phyloP scores from a whole-genome alignment of 140 eudicot genomes.

The Oenanthe javanica region DNA sequence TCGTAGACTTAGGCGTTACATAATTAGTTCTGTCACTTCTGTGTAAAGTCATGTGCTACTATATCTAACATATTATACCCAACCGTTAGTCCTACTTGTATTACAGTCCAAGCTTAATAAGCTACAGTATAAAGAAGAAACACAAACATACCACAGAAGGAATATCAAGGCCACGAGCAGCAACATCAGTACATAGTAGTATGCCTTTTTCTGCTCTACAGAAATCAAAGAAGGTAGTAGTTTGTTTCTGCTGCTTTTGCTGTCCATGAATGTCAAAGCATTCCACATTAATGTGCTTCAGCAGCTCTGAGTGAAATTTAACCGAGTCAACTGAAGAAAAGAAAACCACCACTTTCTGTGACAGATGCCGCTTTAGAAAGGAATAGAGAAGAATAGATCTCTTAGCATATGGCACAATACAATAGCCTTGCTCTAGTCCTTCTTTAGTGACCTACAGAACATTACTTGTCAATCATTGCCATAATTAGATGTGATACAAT shows the following conservation, averaged over 20 bases:
- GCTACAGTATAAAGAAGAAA: background rate
- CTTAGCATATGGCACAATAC: conserved; percentile 72
- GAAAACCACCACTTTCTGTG: conserved; percentile 95
- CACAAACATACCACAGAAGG: conserved; percentile 78
- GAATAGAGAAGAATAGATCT: conserved; percentile 80
- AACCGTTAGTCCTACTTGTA: background rate
- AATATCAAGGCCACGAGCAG: conserved; percentile 99
- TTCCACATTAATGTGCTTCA: conserved; percentile 53
- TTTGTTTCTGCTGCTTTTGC: conserved; percentile 78
- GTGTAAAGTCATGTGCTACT: background rate
- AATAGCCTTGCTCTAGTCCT: conserved; percentile 94
- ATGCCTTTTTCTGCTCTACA: conserved; percentile 87
- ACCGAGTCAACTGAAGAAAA: conserved; percentile 97
- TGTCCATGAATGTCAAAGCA: conserved; percentile 86
- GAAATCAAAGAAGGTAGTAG: conserved; percentile 72
- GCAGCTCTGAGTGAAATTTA: conserved; percentile 72
- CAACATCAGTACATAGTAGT: conserved; percentile 92
- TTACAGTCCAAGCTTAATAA: background rate
- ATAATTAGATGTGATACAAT: background rate
- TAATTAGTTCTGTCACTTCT: background rate
- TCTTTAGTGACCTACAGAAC: conserved; percentile 72
- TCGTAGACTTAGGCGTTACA: background rate
- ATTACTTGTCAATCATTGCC: conserved; percentile 10
- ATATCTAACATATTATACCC: background rate
- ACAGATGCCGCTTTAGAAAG: conserved; percentile 64